phyloP scores from a whole-genome alignment of 106 monocot species.

The Dendrobium nobile region DNA sequence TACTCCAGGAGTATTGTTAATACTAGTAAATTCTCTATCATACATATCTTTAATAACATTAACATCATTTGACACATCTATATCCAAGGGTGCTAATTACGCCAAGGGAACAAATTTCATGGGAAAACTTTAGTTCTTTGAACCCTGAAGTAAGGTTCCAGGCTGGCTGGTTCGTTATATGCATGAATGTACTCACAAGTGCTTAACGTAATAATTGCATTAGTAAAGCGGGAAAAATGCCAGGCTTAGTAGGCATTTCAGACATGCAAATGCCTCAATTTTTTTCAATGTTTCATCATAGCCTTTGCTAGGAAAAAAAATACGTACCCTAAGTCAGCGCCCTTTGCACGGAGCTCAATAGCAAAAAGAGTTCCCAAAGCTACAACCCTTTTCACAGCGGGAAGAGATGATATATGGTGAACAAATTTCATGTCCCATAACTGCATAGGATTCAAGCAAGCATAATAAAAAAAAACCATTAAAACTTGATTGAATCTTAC shows the following conservation, averaged over 20 bases:
- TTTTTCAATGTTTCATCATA: background rate
- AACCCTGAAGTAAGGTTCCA: too few species aligned
- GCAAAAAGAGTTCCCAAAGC: conserved; percentile 80
- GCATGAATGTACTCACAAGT: background rate
- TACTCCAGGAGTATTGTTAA: too few species aligned
- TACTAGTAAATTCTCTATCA: too few species aligned
- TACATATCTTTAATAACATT: too few species aligned
- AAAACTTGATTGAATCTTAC: background rate
- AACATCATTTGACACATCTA: too few species aligned
- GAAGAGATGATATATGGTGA: conserved; percentile 50
- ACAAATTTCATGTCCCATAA: conserved; percentile 72
- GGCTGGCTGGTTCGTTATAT: background rate
- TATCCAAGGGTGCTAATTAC: too few species aligned
- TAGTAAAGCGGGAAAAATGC: background rate
- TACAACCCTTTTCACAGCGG: conserved; percentile 58
- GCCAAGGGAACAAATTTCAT: too few species aligned
- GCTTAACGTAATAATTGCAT: background rate
- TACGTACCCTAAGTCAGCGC: conserved; percentile 67
- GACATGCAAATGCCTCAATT: background rate
- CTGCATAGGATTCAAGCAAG: conserved; percentile 31
- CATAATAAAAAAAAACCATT: background rate
- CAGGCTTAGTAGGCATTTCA: background rate
- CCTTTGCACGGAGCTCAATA: conserved; percentile 67
- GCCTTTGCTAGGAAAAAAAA: background rate
- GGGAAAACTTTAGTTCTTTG: too few species aligned